Evolutionary conservation across 306 rosid genomes (phyloP), one percentile per base, ranked within the genome.

Genomic region (Acmispon strigosus): DNA sequence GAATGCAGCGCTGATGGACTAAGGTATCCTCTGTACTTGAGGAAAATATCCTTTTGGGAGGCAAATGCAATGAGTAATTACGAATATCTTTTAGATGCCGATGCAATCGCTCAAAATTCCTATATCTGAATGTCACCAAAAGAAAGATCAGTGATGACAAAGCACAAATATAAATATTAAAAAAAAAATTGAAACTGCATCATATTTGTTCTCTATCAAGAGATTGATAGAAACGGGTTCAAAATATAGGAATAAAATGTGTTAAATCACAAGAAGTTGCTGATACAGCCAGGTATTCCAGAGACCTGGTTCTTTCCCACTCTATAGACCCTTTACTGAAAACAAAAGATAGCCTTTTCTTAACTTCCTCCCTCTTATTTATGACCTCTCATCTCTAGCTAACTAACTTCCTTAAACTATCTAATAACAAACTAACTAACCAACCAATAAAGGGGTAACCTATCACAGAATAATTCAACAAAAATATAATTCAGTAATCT

Each of bases 11-110:
- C 82, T 84, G 92, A 84, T 91, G 96, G 73, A 95, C 99, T 82
- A 95, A 95, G 62, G 99, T 63, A 63, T 95, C 99, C 85, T 95
- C 99, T 39, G 95, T 95, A 84, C 96, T 95, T 32, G 99, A 95
- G 19, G 97, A 95, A 83, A 95, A 91, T 82, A 95, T 91, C 80
- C 99, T 88, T 85, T 95, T 95, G 42, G 99, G 99, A 63, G 99
- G 99, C 82, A 95, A 81, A 69, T 87, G 96, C 49, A 95, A 72
- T 1, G 86, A 80, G 74, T 95, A 95, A 80, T 95, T 95, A 18
- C 97, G 99, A 78, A 91, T 87, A 53, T 87, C 92, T 81, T 91
- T 95, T 52, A 95, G 96, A 79, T 89, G 82, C 27, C 96, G 92
- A 84, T 95, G 99, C 73, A 95, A 75, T 58, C 96, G 86, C 88